phyloP scores from a whole-genome alignment of 1,139 yeast species.

The Candida mesenterica region DNA sequence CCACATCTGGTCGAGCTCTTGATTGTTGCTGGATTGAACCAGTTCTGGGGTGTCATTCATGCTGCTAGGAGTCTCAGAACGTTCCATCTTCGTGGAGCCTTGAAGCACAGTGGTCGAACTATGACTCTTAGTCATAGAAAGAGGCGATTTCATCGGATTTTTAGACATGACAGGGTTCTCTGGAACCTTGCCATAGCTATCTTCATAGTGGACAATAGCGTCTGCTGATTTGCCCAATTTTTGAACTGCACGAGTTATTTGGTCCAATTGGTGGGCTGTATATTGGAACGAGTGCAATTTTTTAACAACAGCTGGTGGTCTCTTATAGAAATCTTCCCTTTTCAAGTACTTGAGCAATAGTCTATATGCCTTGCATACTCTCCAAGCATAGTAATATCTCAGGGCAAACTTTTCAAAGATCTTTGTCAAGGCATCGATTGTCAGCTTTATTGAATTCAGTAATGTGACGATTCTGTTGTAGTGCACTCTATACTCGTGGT shows the following conservation, averaged over 20 bases:
- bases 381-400: conserved; percentile 56
- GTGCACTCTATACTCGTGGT: conserved; percentile 13
- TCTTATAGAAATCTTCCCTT: conserved; percentile 11
- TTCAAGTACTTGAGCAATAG: conserved; percentile 12
- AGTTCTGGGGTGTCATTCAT: conserved; percentile 9
- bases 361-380: conserved; percentile 43
- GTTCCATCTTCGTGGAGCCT: conserved; percentile 4
- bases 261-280: conserved; percentile 15
- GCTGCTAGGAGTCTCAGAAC: conserved; percentile 3
- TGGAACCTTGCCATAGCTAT: conserved; percentile 8
- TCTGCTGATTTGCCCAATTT: conserved; percentile 10
- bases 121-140: not conserved
- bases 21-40: conserved; percentile 8
- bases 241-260: conserved; percentile 11
- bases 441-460: conserved; percentile 6
- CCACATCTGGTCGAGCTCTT: conserved; percentile 19
- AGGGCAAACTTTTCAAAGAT: conserved; percentile 21
- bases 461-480: conserved; percentile 10
- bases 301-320: conserved; percentile 11
- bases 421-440: conserved; percentile 10
- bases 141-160: not conserved
- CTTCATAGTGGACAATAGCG: conserved; percentile 10
- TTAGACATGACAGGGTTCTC: conserved; percentile 5
- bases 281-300: conserved; percentile 15
- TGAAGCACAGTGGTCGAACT: not conserved